A percentile compares a stretch with the other conserved stretches of the same genome.
Conservation (phyloP, 345 rosid species). For the Zanthoxylum bungeanum region DNA sequence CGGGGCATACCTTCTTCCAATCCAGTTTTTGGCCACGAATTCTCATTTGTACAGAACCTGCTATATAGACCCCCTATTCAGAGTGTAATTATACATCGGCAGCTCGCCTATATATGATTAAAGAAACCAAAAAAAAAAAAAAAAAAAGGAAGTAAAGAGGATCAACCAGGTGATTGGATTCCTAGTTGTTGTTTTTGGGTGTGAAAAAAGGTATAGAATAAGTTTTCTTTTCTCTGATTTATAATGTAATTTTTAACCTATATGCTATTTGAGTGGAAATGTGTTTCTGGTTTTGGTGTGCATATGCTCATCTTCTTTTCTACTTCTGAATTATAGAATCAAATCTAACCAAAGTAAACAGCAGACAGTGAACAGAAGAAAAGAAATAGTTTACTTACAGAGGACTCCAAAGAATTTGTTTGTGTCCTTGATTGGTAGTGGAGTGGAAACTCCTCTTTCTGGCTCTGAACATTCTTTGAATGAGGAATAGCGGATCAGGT, state of each 20-base stretch:
- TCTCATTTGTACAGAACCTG: constrained; percentile 61
- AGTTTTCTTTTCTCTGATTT: no score
- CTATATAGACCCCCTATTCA: constrained; percentile 30
- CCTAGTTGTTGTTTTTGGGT: constrained; percentile 31
- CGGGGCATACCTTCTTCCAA: constrained; percentile 28
- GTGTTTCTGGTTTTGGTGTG: constrained; percentile 54
- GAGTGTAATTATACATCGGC: constrained; percentile 70
- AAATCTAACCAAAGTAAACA: background rate
- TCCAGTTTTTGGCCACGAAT: constrained; percentile 45
- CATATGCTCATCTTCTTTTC: no score
- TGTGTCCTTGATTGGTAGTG: no score
- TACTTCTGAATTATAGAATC: constrained; percentile 6
- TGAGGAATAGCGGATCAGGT: no score
- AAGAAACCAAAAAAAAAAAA: constrained; percentile 23
- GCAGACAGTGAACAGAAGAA: background rate
- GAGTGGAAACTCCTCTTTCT: background rate
- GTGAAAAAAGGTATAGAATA: constrained; percentile 62
- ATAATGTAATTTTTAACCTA: constrained; percentile 52
- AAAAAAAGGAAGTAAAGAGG: constrained; percentile 45
- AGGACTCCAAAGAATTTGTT: background rate
- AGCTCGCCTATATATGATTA: constrained; percentile 48
- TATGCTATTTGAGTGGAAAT: constrained; percentile 44
- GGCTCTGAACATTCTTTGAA: background rate
- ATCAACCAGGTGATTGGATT: constrained; percentile 50
- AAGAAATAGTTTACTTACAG: constrained; percentile 17